Percentiles rank a stretch among this genome's conserved stretches.
Conservation (phyloP, 208 protist species). For the Wallacemonas sp. region DNA sequence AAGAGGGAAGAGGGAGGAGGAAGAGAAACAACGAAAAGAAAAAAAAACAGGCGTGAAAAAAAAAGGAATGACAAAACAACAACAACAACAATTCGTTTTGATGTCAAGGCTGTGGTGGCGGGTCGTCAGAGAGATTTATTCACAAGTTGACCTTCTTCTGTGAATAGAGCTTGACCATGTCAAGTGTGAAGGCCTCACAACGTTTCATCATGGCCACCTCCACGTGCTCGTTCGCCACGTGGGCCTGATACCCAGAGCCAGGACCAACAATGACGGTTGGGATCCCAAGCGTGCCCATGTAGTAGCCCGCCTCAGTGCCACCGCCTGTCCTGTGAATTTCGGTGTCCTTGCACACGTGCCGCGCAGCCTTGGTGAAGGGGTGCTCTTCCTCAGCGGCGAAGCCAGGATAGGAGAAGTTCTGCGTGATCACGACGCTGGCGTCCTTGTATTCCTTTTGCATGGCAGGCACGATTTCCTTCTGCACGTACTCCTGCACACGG, state of each 20-base stretch:
- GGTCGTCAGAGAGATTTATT: too few species aligned
- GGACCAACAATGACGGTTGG: conserved; percentile 37
- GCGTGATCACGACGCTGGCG: conserved; percentile 10
- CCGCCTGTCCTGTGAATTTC: conserved; percentile 3
- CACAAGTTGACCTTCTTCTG: conserved; percentile 13
- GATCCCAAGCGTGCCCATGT: conserved; percentile 23
- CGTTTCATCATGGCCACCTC: conserved; percentile 11
- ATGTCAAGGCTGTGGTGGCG: too few species aligned
- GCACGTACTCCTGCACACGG: conserved; percentile 16
- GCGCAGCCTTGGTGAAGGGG: conserved; percentile 13
- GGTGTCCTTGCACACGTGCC: conserved; percentile 12
- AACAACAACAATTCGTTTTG: too few species aligned
- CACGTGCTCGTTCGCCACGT: conserved; percentile 16
- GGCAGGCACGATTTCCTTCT: conserved; percentile 6
- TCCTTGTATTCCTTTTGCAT: conserved; percentile 23
- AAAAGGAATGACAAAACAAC: conserved; percentile 4
- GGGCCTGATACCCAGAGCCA: conserved; percentile 24
- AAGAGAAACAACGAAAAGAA: conserved; percentile 1
- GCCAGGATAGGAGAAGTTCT: conserved; percentile 12
- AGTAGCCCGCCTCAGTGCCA: conserved; percentile 14
- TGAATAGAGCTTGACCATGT: conserved; percentile 16
- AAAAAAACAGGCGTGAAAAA: conserved; percentile 7
- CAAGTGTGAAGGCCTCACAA: conserved; percentile 9
- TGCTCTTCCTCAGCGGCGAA: conserved; percentile 14
- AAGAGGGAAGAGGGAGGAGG: conserved; percentile 9